Percentiles rank a stretch among this genome's conserved stretches.
These are phyloP conservation scores for Daldinia sp. DNA, from an alignment of 2,329 filamentous ascomycete genomes.

Conservation along the genomic window DNA sequence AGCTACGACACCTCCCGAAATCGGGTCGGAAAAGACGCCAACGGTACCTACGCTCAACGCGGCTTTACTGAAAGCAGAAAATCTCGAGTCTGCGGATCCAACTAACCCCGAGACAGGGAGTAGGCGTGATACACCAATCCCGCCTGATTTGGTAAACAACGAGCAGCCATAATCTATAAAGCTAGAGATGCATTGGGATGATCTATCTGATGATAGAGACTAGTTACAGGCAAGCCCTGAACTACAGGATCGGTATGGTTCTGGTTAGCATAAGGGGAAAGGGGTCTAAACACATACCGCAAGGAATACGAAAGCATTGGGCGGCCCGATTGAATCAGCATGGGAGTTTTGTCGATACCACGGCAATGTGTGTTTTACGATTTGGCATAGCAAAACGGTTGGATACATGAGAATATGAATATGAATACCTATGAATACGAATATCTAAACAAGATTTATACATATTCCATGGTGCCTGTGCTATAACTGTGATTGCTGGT, in stretches of 20 bases:
- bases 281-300: conserved; percentile 34
- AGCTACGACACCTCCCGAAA: conserved; percentile 41
- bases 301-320: conserved; percentile 31
- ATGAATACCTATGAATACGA: conserved; percentile 27
- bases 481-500: neutral
- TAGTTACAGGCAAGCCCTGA: neutral
- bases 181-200: neutral
- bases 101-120: conserved; percentile 43
- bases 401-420: conserved; percentile 19
- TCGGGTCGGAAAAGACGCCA: conserved; percentile 53
- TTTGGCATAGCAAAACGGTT: conserved; percentile 6
- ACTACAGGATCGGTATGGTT: neutral
- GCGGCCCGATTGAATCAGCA: conserved; percentile 17
- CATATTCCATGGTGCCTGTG: neutral
- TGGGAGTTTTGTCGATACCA: conserved; percentile 35
- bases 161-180: neutral
- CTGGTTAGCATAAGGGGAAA: neutral
- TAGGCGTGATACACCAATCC: conserved; percentile 49
- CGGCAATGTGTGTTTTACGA: conserved; percentile 24
- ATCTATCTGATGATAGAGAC: neutral
- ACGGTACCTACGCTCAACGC: conserved; percentile 40
- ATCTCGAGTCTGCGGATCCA: conserved; percentile 44
- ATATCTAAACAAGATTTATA: conserved; percentile 1
- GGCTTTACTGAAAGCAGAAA: conserved; percentile 20
- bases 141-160: conserved; percentile 43